Conservation (phyloP, 2,329 filamentous ascomycete species). For the Blumeriella jaapii region DNA sequence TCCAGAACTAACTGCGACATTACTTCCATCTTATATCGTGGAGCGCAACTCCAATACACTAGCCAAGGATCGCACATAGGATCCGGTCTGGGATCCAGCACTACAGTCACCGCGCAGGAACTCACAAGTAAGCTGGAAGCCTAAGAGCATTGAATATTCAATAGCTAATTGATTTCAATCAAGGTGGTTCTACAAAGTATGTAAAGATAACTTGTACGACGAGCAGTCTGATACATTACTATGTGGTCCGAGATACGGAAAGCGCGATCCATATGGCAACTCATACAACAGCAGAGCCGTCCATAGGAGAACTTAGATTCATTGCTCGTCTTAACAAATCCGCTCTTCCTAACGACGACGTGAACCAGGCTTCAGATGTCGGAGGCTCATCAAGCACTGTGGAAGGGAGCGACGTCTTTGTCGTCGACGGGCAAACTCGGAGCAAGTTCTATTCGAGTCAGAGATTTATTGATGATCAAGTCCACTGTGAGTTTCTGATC, state of each 20-base stretch:
- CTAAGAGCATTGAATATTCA: neutral
- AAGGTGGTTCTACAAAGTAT: constrained; percentile 27
- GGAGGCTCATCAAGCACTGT: constrained; percentile 36
- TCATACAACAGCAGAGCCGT: constrained; percentile 45
- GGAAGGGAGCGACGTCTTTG: constrained; percentile 47
- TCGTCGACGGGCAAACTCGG: constrained; percentile 50
- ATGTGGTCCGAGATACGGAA: constrained; percentile 48
- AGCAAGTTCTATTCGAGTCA: constrained; percentile 61
- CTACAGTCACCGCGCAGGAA: constrained; percentile 33
- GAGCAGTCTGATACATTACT: constrained; percentile 51
- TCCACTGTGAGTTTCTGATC: constrained; percentile 38
- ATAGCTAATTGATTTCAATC: neutral
- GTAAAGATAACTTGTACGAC: constrained; percentile 51
- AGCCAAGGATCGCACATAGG: constrained; percentile 42
- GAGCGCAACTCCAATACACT: constrained; percentile 45
- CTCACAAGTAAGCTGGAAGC: constrained; percentile 7
- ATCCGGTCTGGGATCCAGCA: constrained; percentile 47
- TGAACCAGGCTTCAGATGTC: constrained; percentile 44
- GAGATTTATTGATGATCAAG: constrained; percentile 57
- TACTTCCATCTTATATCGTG: constrained; percentile 48
- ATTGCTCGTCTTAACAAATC: constrained; percentile 46
- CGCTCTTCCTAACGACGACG: constrained; percentile 39
- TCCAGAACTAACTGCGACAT: constrained; percentile 47
- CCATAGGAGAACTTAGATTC: constrained; percentile 50
- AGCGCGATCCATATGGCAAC: constrained; percentile 46